Conservation (phyloP, 2,329 filamentous ascomycete genomes). For the Escovopsis sp. region DNA sequence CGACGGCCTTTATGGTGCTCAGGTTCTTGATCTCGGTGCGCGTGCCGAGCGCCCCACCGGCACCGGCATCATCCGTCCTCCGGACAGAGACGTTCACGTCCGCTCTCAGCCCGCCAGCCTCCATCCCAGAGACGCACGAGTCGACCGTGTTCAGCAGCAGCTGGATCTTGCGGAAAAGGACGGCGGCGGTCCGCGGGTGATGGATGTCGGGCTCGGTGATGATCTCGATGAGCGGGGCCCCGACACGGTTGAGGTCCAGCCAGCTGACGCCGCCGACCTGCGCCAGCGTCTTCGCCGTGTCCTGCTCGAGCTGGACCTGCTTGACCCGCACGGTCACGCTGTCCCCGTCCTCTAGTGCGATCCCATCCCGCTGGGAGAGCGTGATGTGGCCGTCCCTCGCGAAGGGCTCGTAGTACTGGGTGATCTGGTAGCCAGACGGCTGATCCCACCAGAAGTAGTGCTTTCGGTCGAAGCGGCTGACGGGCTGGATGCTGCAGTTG, state of each 20-base stretch:
- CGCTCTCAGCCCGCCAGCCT: slow-evolving; percentile 75
- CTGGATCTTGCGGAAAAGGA: slow-evolving; percentile 81
- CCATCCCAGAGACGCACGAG: slow-evolving; percentile 84
- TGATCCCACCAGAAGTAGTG: slow-evolving; percentile 99
- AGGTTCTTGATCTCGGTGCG: slow-evolving; percentile 96
- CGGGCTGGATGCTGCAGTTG: slow-evolving; percentile 59
- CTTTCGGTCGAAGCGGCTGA: slow-evolving; percentile 84
- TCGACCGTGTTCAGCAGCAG: slow-evolving; percentile 63
- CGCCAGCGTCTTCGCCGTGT: slow-evolving; percentile 85
- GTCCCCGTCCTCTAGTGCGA: slow-evolving; percentile 57
- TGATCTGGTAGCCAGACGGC: slow-evolving; percentile 92
- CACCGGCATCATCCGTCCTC: slow-evolving; percentile 29
- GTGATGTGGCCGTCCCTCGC: slow-evolving; percentile 57
- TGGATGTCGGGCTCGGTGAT: slow-evolving; percentile 86
- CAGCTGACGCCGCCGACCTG: slow-evolving; percentile 60
- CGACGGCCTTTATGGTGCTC: slow-evolving; percentile 85
- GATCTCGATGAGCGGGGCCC: slow-evolving; percentile 83
- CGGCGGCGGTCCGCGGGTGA: slow-evolving; percentile 72
- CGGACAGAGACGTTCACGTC: slow-evolving; percentile 92
- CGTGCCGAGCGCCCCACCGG: slow-evolving; percentile 46
- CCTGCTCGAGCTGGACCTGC: slow-evolving; percentile 94
- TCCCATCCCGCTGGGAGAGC: slow-evolving; percentile 62
- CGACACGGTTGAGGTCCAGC: slow-evolving; percentile 88
- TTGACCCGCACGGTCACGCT: slow-evolving; percentile 67
- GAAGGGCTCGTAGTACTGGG: slow-evolving; percentile 75